A percentile compares a stretch with the other conserved stretches of the same genome.
These are phyloP conservation scores for Yamadazyma diospyri DNA, from an alignment of 1,139 yeast species.

Conservation along the genomic window DNA sequence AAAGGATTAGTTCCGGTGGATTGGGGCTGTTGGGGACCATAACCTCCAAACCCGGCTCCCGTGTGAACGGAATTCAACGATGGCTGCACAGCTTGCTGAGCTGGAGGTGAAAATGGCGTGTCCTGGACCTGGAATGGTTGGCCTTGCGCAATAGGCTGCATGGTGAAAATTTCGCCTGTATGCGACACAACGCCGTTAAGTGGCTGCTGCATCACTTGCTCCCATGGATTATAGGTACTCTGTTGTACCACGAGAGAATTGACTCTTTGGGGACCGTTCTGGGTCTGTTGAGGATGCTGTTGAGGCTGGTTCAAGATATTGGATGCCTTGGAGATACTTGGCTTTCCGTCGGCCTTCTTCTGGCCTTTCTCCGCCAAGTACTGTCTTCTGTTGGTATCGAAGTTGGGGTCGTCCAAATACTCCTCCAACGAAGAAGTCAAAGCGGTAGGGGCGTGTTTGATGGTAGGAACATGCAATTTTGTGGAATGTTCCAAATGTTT, in stretches of 20 bases:
- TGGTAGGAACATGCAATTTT: constrained; percentile 88
- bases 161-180: constrained; percentile 11
- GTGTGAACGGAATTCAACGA: constrained; percentile 35
- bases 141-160: constrained; percentile 15
- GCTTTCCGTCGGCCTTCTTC: constrained; percentile 6
- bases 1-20: constrained; percentile 28
- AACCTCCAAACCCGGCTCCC: constrained; percentile 60
- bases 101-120: constrained; percentile 12
- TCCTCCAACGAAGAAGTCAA: constrained; percentile 83
- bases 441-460: constrained; percentile 96
- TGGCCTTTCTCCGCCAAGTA: constrained; percentile 57
- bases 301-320: constrained; percentile 2
- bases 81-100: constrained; percentile 11
- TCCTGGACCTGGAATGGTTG: constrained; percentile 14
- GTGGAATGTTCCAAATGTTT: constrained; percentile 85
- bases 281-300: constrained; percentile 7
- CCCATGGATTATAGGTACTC: constrained; percentile 47
- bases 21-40: constrained; percentile 29
- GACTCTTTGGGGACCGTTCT: constrained; percentile 20
- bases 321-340: constrained; percentile 3
- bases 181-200: constrained; percentile 10
- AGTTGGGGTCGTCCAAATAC: constrained; percentile 81
- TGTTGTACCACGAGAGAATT: constrained; percentile 39
- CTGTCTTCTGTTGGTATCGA: constrained; percentile 74
- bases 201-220: constrained; percentile 14